phyloP scores from a whole-genome alignment of 768 basidiomycete genomes.

The Serpula lacrymans region DNA sequence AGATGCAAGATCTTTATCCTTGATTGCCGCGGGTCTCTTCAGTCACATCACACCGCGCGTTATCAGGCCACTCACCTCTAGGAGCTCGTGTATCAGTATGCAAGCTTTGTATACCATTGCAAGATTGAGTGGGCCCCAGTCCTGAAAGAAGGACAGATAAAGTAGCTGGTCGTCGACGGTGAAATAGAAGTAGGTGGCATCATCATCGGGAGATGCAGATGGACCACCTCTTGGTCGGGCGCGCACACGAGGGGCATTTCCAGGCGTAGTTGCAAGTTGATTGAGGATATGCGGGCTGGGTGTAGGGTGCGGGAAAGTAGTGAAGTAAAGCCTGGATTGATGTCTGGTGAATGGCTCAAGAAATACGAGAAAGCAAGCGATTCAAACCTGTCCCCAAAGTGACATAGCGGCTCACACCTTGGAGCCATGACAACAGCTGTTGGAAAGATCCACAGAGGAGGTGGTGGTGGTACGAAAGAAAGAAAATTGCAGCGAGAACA shows the following conservation, averaged over 20 bases:
- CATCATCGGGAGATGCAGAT: conserved; percentile 67
- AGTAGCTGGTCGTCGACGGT: conserved; percentile 89
- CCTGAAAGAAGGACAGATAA: conserved; percentile 92
- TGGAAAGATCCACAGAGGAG: background rate
- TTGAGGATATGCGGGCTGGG: conserved; percentile 69
- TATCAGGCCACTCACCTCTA: conserved; percentile 53
- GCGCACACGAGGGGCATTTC: conserved; percentile 59
- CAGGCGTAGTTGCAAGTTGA: conserved; percentile 45
- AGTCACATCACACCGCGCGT: conserved; percentile 31
- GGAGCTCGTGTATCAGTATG: conserved; percentile 85
- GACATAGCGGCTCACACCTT: conserved; percentile 73
- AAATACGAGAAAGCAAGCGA: conserved; percentile 9
- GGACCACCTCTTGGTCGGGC: conserved; percentile 56
- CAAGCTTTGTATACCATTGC: conserved; percentile 94
- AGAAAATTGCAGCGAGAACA: conserved; percentile 6
- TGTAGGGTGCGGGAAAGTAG: conserved; percentile 77
- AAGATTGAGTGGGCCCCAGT: conserved; percentile 90
- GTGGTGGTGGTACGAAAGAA: conserved; percentile 10
- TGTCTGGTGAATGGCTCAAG: conserved; percentile 5
- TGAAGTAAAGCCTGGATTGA: conserved; percentile 72
- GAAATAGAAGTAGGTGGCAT: conserved; percentile 83
- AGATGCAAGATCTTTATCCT: conserved; percentile 75
- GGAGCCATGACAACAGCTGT: conserved; percentile 31
- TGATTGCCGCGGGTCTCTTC: conserved; percentile 17
- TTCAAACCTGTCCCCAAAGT: conserved; percentile 72